Evolutionary conservation across 2,329 filamentous ascomycete species (phyloP).

Genomic region (Ceratocystis destructans): DNA sequence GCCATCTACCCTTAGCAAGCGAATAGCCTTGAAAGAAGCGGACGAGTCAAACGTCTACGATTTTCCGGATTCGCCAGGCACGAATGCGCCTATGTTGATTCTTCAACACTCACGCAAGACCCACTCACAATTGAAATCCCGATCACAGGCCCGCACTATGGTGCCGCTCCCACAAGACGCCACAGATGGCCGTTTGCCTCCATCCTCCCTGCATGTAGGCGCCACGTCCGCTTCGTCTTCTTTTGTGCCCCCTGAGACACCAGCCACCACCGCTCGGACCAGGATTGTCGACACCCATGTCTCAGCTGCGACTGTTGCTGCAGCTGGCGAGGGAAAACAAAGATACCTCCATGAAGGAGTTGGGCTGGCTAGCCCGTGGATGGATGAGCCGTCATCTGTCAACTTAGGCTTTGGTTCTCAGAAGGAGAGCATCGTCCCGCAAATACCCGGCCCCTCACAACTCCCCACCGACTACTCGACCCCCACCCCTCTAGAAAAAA

Average conservation of each 20-base stretch:
- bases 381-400: slow-evolving; percentile 17
- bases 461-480: slow-evolving; percentile 15
- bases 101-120: slow-evolving; percentile 5
- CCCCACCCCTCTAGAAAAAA: slow-evolving; percentile 11
- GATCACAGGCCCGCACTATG: background rate
- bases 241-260: slow-evolving; percentile 16
- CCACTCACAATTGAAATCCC: background rate
- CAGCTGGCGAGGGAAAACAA: slow-evolving; percentile 2
- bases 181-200: slow-evolving; percentile 3
- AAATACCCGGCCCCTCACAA: slow-evolving; percentile 17
- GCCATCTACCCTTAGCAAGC: background rate
- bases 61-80: slow-evolving; percentile 14
- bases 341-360: background rate
- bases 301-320: background rate
- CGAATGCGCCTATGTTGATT: slow-evolving; percentile 10
- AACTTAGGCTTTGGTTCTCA: slow-evolving; percentile 14
- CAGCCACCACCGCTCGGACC: slow-evolving; percentile 18
- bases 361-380: slow-evolving; percentile 16
- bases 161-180: background rate
- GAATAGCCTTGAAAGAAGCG: background rate
- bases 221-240: slow-evolving; percentile 10
- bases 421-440: slow-evolving; percentile 6
- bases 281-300: slow-evolving; percentile 14
- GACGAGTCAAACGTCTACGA: slow-evolving; percentile 14
- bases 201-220: background rate